phyloP scores from a whole-genome alignment of 306 rosid genomes.

The Dicorynia guianensis region DNA sequence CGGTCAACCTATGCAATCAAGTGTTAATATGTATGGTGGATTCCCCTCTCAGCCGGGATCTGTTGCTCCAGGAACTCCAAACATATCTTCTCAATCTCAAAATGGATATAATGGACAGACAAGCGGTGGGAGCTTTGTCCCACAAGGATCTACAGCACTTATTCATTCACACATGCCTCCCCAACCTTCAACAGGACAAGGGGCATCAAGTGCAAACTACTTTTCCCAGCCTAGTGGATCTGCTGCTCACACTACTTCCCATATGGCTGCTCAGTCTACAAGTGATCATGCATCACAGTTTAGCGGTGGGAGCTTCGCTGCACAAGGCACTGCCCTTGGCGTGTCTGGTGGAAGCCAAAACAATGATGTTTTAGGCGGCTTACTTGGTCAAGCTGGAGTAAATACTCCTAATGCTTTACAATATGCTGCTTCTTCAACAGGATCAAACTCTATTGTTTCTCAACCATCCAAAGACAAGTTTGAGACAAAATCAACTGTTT shows the following conservation, averaged over 20 bases:
- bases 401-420: slow-evolving; percentile 56
- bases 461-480: slow-evolving; percentile 86
- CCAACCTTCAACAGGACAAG: slow-evolving; percentile 63
- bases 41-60: slow-evolving; percentile 62
- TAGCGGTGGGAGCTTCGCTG: slow-evolving; percentile 55
- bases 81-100: slow-evolving; percentile 58
- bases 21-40: slow-evolving; percentile 56
- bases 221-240: slow-evolving; percentile 63
- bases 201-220: slow-evolving; percentile 55
- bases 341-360: slow-evolving; percentile 44
- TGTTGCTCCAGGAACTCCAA: slow-evolving; percentile 41
- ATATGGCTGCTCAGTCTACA: slow-evolving; percentile 46
- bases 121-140: slow-evolving; percentile 55
- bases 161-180: slow-evolving; percentile 56
- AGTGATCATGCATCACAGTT: slow-evolving; percentile 52
- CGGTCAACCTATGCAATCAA: slow-evolving; percentile 63
- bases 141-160: slow-evolving; percentile 58
- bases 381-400: slow-evolving; percentile 52
- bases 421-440: slow-evolving; percentile 53
- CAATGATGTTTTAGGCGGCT: slow-evolving; percentile 50
- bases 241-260: slow-evolving; percentile 36
- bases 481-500: slow-evolving; percentile 93
- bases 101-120: slow-evolving; percentile 63
- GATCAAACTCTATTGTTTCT: slow-evolving; percentile 58
- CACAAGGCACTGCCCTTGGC: slow-evolving; percentile 45